phyloP scores from a whole-genome alignment of 169 alveolate species.

The Eimeria sp. region DNA sequence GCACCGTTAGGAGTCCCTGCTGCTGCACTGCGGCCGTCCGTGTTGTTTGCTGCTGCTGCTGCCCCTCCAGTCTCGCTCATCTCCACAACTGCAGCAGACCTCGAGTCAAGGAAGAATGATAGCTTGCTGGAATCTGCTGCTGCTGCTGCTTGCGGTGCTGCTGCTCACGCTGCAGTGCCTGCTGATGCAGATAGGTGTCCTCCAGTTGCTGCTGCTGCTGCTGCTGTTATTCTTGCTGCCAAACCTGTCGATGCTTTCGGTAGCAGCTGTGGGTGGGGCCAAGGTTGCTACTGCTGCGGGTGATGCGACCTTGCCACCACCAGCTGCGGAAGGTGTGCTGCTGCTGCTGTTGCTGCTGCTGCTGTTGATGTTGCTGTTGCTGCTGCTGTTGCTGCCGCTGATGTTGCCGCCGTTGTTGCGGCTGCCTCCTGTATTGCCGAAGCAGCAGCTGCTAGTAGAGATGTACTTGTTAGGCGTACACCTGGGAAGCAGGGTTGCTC shows the following conservation, averaged over 20 bases:
- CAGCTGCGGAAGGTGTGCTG: constrained; percentile 10
- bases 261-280: not conserved
- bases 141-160: constrained; percentile 14
- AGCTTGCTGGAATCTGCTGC: not conserved
- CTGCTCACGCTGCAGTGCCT: constrained; percentile 1
- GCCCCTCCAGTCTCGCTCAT: constrained; percentile 43
- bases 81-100: constrained; percentile 11
- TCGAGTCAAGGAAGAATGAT: not conserved
- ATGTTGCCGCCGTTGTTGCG: not conserved
- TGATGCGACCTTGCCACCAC: not conserved
- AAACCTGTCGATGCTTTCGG: constrained; percentile 13
- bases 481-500: not conserved
- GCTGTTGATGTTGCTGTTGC: not conserved
- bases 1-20: not conserved
- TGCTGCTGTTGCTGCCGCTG: constrained; percentile 1
- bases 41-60: constrained; percentile 54
- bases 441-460: not conserved
- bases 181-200: not conserved
- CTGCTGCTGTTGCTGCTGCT: constrained; percentile 29
- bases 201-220: not conserved
- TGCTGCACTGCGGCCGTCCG: constrained; percentile 24
- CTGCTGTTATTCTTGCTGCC: not conserved
- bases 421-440: constrained; percentile 10
- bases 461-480: not conserved
- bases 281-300: constrained; percentile 11